These are phyloP conservation scores for Xylariaceae sp. DNA, from an alignment of 2,329 filamentous ascomycete species.

Conservation along the genomic window DNA sequence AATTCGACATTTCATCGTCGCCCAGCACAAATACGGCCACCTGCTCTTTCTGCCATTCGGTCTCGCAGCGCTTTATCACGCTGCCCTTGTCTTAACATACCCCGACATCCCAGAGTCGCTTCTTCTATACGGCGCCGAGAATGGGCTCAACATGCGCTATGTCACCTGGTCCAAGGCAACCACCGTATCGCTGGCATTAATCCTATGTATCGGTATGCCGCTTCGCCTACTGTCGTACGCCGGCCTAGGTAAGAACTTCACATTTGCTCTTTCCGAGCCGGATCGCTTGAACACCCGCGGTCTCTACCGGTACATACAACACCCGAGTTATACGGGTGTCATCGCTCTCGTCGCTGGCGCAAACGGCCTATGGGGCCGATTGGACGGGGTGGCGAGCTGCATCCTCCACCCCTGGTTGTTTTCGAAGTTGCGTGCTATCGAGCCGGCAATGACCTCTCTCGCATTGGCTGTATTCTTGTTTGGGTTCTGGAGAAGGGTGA, in stretches of 20 bases:
- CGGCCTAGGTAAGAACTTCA: slow-evolving; percentile 57
- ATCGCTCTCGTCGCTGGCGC: slow-evolving; percentile 43
- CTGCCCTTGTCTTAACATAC: slow-evolving; percentile 6
- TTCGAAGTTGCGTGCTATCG: slow-evolving; percentile 13
- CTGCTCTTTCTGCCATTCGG: slow-evolving; percentile 4
- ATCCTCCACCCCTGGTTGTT: slow-evolving; percentile 41
- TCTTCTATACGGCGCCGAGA: slow-evolving; percentile 40
- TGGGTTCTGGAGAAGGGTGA: slow-evolving; percentile 45
- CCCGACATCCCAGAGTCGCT: slow-evolving; percentile 25
- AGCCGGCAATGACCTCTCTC: slow-evolving; percentile 18
- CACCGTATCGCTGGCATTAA: slow-evolving; percentile 42
- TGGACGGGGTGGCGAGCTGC: slow-evolving; percentile 49
- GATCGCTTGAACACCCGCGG: slow-evolving; percentile 52
- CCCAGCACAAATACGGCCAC: slow-evolving; percentile 4
- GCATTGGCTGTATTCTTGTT: slow-evolving; percentile 35
- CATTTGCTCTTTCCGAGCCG: slow-evolving; percentile 56
- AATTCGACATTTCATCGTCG: neutral
- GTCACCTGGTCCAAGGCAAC: slow-evolving; percentile 47
- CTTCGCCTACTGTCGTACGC: slow-evolving; percentile 47
- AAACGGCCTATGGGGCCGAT: slow-evolving; percentile 42
- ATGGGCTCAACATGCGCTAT: slow-evolving; percentile 40
- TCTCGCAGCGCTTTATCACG: slow-evolving; percentile 5
- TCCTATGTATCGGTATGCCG: slow-evolving; percentile 41
- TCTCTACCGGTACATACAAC: slow-evolving; percentile 56
- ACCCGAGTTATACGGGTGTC: slow-evolving; percentile 58